Evolutionary conservation across 169 alveolate species (phyloP), one percentile per base, ranked within the genome.

Genomic region (Eimeria sp.): DNA sequence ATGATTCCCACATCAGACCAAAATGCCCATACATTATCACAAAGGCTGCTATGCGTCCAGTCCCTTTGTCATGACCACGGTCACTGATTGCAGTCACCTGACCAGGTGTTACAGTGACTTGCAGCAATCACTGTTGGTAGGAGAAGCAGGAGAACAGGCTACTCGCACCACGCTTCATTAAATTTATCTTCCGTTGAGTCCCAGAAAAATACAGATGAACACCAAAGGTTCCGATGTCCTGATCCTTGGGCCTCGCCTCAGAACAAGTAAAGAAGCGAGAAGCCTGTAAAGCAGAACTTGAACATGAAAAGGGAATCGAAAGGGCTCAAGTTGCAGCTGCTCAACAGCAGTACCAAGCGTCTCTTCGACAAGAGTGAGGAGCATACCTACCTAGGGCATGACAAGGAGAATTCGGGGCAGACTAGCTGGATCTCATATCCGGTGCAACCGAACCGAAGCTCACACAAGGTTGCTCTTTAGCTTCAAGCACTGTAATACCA

Each of bases 311-410:
- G 92, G 92, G 51, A 58, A 18, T 57, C 6, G 92, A 84, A 84
- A 84, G 72, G 54, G 75, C 65, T 14, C 72, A 57, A 58, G 78
- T 57, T 57, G 25, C 51, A 84, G 78, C 54, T 2, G 92, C 76
- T 18, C 25, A 58, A 22, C 78, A 58, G 40, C 92, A 84, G 61
- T 43, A 84, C 57, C 45, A 43, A 14, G 92, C 76, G 54, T 54
- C 30, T 54, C 76, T 84, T 30, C 92, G 75, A 57, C 51, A 61
- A 47, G 92, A 84, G 92, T 84, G 75, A 84, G 92, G 57, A 75
- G 10, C 54, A 63, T 63, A 57, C 61, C 4, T 82, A 9, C 75
- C 22, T 40, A 18, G 16, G 27, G 57, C 57, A 34, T 73, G 57
- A 34, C 83, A 9, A 27, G 16, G 83, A n/a, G 40, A 40, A 16